Evolutionary conservation across 2,329 filamentous ascomycete genomes (phyloP).

Genomic region (Oidium heveae): DNA sequence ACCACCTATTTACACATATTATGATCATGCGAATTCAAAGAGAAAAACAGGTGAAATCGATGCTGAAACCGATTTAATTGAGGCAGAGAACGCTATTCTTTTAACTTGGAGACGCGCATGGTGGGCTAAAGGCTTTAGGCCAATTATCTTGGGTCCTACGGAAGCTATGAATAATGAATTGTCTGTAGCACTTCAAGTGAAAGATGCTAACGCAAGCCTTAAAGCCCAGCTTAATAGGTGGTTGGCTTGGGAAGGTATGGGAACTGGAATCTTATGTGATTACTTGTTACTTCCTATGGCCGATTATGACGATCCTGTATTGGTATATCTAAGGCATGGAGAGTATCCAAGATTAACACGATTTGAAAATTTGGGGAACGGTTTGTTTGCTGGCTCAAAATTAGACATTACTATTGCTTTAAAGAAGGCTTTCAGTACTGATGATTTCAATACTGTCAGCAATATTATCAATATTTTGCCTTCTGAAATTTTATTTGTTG

Average conservation of each 20-base stretch:
- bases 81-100: constrained; percentile 43
- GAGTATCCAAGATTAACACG: constrained; percentile 49
- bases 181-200: constrained; percentile 42
- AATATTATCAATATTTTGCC: constrained; percentile 36
- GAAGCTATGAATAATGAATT: constrained; percentile 68
- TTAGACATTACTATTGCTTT: constrained; percentile 36
- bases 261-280: constrained; percentile 54
- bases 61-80: constrained; percentile 13
- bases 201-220: constrained; percentile 33
- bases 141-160: constrained; percentile 50
- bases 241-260: constrained; percentile 86
- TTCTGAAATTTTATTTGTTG: constrained; percentile 34
- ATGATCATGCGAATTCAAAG: constrained; percentile 41
- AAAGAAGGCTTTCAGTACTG: constrained; percentile 29
- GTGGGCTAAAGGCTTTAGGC: constrained; percentile 84
- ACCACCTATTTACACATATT: constrained; percentile 72
- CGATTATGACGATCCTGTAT: constrained; percentile 40
- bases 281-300: constrained; percentile 72
- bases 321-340: constrained; percentile 49
- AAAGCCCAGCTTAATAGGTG: constrained; percentile 55
- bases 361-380: constrained; percentile 46
- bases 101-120: constrained; percentile 78
- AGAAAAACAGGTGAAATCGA: constrained; percentile 32
- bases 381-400: constrained; percentile 47
- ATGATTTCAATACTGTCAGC: constrained; percentile 29